Conservation (phyloP, 2,329 filamentous ascomycete genomes). For the Malbranchea cinnamomea region DNA sequence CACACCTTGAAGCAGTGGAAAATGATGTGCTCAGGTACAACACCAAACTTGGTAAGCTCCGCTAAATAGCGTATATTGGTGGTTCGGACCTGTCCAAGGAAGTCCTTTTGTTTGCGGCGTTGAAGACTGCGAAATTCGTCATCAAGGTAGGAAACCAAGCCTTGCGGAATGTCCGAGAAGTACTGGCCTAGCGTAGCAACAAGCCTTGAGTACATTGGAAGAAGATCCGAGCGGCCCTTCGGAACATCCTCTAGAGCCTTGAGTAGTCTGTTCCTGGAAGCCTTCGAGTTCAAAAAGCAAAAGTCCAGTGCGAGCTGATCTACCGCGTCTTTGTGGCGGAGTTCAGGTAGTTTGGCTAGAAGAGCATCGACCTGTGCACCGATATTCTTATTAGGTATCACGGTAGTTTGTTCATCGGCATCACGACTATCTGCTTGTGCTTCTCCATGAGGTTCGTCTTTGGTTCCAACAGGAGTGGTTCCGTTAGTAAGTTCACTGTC, state of each 20-base stretch:
- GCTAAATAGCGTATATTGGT: slow-evolving; percentile 96
- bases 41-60: slow-evolving; percentile 93
- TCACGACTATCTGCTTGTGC: slow-evolving; percentile 37
- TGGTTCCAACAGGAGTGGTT: slow-evolving; percentile 22
- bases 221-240: slow-evolving; percentile 78
- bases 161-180: slow-evolving; percentile 86
- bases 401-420: slow-evolving; percentile 71
- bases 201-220: slow-evolving; percentile 82
- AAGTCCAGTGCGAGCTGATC: slow-evolving; percentile 93
- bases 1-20: slow-evolving; percentile 98
- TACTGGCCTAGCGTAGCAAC: slow-evolving; percentile 88
- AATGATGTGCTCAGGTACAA: slow-evolving; percentile 95
- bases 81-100: slow-evolving; percentile 81
- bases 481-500: slow-evolving; percentile 25
- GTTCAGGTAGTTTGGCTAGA: slow-evolving; percentile 71
- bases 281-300: slow-evolving; percentile 96
- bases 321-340: slow-evolving; percentile 80
- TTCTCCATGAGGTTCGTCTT: slow-evolving; percentile 22
- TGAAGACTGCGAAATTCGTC: slow-evolving; percentile 95
- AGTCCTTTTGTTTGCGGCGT: slow-evolving; percentile 93
- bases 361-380: slow-evolving; percentile 92
- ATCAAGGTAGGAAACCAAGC: slow-evolving; percentile 80
- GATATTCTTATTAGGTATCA: slow-evolving; percentile 94
- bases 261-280: slow-evolving; percentile 82
- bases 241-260: slow-evolving; percentile 90